Base-by-base conservation (phyloP, 345 rosid genomes). In the Sonneratia alba region DNA sequence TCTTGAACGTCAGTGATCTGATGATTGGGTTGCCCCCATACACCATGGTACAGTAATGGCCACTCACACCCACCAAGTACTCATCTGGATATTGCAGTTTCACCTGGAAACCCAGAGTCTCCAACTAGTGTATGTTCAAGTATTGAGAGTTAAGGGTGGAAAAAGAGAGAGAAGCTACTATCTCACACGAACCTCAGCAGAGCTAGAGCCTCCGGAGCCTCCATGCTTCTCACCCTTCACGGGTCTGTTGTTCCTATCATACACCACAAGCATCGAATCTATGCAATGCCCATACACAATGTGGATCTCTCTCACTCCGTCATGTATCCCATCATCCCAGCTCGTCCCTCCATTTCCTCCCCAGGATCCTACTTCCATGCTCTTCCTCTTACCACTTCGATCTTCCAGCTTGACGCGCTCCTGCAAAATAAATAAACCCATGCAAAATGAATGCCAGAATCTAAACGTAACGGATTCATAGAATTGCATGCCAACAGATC, bases 21-120 rank as follows among this genome's bases (percentile, higher is more conserved):
- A 89, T 88, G 80, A 91, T 91, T 0, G 87, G 87, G 70, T 80
- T 80, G 47, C 89, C 91, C 0, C 93, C 80, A 9, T 82, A 38
- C 66, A 85, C 88, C 56, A 90, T 81, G 0, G 89, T 85, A 66
- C 83, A 80, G 76, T 79, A 86, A 76, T 89, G 75, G 14, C 94
- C 96, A 53, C 83, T 91, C 57, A 85, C 83, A 51, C 87, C 79
- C 51, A 78, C 73, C 77, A 89, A 73, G 67, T 70, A 84, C 81
- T 93, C 98, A 4, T 88, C 90, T 36, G 96, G 97, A 65, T 72
- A 91, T 59, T 87, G 87, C 65, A 93, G 81, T 83, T 89, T 88
- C 40, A 88, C 84, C 96, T 89, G 84, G 51, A 32, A n/a, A 64
- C 18, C 7, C 51, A 36, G 19, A 61, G 34, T 2, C 6, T 36